Percentiles rank a stretch among this genome's conserved stretches.
These are phyloP conservation scores for Juncus effusus DNA, from an alignment of 176 grass and related monocot species.

Conservation along the genomic window DNA sequence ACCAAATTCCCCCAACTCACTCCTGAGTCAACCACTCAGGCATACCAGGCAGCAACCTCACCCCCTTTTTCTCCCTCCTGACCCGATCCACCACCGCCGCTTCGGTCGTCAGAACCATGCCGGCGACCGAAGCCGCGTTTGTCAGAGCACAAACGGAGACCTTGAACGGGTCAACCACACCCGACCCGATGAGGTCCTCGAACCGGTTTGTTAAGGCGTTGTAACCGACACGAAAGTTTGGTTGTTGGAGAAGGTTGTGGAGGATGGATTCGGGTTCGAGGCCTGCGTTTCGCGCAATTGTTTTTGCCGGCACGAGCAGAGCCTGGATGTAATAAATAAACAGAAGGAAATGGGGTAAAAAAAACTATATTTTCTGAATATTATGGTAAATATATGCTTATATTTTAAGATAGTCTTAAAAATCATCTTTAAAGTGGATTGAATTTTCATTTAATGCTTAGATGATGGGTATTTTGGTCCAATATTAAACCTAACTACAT, in stretches of 20 bases:
- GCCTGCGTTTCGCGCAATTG: conserved; percentile 62
- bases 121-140: conserved; percentile 73
- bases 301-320: conserved; percentile 66
- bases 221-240: conserved; percentile 69
- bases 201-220: conserved; percentile 61
- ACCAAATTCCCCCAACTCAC: neutral
- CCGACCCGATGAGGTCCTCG: conserved; percentile 67
- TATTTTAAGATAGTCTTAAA: neutral
- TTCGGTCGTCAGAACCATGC: conserved; percentile 75
- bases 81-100: conserved; percentile 76
- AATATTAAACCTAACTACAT: too few species aligned
- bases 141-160: conserved; percentile 73
- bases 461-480: too few species aligned
- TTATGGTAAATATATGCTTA: neutral
- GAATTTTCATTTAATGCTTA: too few species aligned
- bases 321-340: conserved; percentile 39
- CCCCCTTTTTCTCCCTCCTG: conserved; percentile 54
- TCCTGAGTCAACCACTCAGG: conserved; percentile 31
- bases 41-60: conserved; percentile 61
- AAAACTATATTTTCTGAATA: neutral
- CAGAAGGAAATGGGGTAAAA: neutral
- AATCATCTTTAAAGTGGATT: too few species aligned
- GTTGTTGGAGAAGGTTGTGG: conserved; percentile 53
- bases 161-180: conserved; percentile 78
- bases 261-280: conserved; percentile 64